phyloP scores from a whole-genome alignment of 2,329 filamentous ascomycete genomes.

The Simplicillium aogashimaense region DNA sequence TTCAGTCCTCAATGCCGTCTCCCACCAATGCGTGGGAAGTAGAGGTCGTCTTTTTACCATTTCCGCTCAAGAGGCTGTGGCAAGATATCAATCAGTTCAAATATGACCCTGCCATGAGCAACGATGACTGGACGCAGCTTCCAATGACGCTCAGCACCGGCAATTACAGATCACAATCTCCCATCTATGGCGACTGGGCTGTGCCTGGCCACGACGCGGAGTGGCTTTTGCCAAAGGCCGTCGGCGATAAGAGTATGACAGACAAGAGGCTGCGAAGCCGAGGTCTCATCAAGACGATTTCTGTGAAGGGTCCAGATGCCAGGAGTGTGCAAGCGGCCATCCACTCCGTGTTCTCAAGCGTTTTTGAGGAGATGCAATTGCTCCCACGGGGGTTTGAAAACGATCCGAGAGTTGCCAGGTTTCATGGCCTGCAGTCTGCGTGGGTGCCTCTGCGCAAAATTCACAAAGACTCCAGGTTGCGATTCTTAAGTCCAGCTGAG shows the following conservation, averaged over 20 bases:
- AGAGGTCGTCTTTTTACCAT: conserved; percentile 68
- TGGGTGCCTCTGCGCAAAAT: conserved; percentile 73
- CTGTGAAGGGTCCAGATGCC: conserved; percentile 53
- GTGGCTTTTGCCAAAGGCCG: conserved; percentile 61
- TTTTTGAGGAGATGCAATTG: conserved; percentile 36
- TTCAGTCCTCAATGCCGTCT: conserved; percentile 55
- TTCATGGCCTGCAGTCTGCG: conserved; percentile 52
- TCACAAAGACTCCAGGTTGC: conserved; percentile 61
- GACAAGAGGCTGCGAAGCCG: conserved; percentile 67
- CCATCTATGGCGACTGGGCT: conserved; percentile 36
- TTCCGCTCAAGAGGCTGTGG: conserved; percentile 49
- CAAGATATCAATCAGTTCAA: conserved; percentile 38
- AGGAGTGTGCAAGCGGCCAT: conserved; percentile 58
- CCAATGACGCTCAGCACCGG: conserved; percentile 36
- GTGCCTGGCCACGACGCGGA: conserved; percentile 35
- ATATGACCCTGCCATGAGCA: conserved; percentile 20
- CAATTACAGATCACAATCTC: conserved; percentile 35
- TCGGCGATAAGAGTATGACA: conserved; percentile 49
- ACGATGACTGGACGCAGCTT: conserved; percentile 46
- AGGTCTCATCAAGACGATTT: conserved; percentile 57
- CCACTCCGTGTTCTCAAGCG: conserved; percentile 47
- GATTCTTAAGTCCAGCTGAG: conserved; percentile 60
- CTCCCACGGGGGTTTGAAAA: conserved; percentile 16
- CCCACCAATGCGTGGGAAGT: conserved; percentile 58
- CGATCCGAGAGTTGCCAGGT: conserved; percentile 25